Conservation (phyloP, 1,284 basidiomycete species). For the Ustilago sp. region DNA sequence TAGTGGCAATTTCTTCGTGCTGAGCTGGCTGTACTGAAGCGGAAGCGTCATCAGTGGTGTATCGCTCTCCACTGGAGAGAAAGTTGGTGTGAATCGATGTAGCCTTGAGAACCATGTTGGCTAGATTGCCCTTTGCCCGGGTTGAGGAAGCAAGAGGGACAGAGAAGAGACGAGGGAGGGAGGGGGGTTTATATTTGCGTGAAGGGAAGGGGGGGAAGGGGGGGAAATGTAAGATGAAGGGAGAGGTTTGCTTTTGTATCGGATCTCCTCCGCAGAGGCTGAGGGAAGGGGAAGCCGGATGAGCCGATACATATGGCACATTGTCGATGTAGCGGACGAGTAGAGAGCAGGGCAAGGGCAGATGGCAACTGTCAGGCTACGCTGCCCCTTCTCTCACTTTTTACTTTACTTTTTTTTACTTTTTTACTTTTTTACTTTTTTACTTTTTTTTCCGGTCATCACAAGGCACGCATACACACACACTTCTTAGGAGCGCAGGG, state of each 20-base stretch:
- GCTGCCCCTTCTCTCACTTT: background rate
- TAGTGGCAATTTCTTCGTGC: slow-evolving; percentile 1
- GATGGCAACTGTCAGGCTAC: background rate
- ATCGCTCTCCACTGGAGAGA: slow-evolving; percentile 49
- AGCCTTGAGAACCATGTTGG: slow-evolving; percentile 59
- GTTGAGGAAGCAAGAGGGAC: background rate
- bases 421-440: no score
- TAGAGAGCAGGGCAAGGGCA: background rate
- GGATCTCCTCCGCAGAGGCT: background rate
- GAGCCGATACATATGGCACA: slow-evolving; percentile 13
- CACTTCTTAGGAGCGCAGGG: background rate
- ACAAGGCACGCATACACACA: background rate
- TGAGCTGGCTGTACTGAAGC: slow-evolving; percentile 10
- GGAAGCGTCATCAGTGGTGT: slow-evolving; percentile 48
- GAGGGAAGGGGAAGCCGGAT: slow-evolving; percentile 11
- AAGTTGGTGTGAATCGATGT: slow-evolving; percentile 60
- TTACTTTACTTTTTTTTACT: no score
- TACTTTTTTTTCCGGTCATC: slow-evolving; percentile 7
- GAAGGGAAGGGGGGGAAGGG: background rate
- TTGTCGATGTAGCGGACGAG: background rate
- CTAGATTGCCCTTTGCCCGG: background rate
- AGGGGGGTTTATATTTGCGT: background rate
- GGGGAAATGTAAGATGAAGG: background rate
- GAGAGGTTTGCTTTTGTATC: slow-evolving; percentile 23
- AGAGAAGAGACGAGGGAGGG: background rate